These are phyloP conservation scores for Lanmaoa rubissima DNA, from an alignment of 768 basidiomycete genomes.

Conservation along the genomic window DNA sequence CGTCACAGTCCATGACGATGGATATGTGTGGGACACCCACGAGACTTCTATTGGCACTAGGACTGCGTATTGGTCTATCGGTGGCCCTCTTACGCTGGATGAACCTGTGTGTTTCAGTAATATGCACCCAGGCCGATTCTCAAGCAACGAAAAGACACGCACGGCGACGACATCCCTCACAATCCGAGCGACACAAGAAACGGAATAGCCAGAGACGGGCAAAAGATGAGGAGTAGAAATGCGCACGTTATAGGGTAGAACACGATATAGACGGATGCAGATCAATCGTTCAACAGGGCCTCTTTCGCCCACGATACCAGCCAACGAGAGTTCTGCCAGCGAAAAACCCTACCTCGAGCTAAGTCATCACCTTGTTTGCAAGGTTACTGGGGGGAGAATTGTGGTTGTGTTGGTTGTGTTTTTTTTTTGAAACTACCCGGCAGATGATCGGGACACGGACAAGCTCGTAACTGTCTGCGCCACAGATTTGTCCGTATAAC, in stretches of 20 bases:
- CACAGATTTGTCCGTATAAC: slow-evolving; percentile 64
- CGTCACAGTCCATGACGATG: background rate
- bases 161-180: background rate
- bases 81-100: background rate
- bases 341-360: too few species aligned
- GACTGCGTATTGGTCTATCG: background rate
- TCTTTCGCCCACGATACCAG: background rate
- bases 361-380: too few species aligned
- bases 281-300: too few species aligned
- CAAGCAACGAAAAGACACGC: background rate
- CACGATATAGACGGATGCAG: background rate
- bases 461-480: too few species aligned
- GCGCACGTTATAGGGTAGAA: background rate
- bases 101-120: background rate
- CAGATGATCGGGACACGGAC: too few species aligned
- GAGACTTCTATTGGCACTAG: slow-evolving; percentile 6
- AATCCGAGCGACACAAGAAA: background rate
- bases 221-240: slow-evolving; percentile 4
- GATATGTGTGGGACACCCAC: background rate
- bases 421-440: too few species aligned
- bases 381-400: too few species aligned
- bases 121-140: background rate
- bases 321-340: too few species aligned
- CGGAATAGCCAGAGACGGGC: slow-evolving; percentile 21
- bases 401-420: too few species aligned